Evolutionary conservation across 805 yeast species (phyloP).

Genomic region (Huiozyma sinensis): DNA sequence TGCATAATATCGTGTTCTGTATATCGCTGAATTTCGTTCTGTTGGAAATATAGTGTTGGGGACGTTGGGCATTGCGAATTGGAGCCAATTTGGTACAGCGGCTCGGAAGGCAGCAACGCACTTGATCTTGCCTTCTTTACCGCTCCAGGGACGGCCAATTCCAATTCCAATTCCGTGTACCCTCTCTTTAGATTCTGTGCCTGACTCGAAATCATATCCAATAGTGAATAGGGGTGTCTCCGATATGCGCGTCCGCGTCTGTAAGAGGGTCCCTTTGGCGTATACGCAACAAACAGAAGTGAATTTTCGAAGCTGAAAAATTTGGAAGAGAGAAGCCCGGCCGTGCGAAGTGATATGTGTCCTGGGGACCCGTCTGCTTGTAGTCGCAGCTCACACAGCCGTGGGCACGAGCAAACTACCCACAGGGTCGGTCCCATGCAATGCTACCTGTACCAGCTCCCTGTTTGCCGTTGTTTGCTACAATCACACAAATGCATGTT

Average conservation of each 20-base stretch:
- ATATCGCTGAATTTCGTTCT: not conserved
- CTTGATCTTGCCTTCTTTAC: constrained; percentile 2
- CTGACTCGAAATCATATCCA: not conserved
- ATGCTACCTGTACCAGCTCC: no score
- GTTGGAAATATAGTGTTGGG: not conserved
- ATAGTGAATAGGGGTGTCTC: not conserved
- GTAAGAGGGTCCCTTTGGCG: not conserved
- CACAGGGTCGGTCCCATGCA: no score
- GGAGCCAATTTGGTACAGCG: not conserved
- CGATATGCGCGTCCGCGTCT: not conserved
- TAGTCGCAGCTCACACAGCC: no score
- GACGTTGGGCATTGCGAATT: not conserved
- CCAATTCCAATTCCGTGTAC: constrained; percentile 4
- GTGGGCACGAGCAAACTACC: no score
- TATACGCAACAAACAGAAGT: not conserved
- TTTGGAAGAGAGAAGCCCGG: not conserved
- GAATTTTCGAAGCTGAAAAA: not conserved
- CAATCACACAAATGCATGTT: no score
- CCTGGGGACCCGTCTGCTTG: no score
- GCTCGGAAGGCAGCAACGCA: not conserved
- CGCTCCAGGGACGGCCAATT: constrained; percentile 5
- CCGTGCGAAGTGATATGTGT: no score
- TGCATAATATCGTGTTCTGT: not conserved
- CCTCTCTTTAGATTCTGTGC: constrained; percentile 2
- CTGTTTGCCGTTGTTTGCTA: no score